Conservation (phyloP, 345 rosid species). For the Eucalyptus tenuipes region DNA sequence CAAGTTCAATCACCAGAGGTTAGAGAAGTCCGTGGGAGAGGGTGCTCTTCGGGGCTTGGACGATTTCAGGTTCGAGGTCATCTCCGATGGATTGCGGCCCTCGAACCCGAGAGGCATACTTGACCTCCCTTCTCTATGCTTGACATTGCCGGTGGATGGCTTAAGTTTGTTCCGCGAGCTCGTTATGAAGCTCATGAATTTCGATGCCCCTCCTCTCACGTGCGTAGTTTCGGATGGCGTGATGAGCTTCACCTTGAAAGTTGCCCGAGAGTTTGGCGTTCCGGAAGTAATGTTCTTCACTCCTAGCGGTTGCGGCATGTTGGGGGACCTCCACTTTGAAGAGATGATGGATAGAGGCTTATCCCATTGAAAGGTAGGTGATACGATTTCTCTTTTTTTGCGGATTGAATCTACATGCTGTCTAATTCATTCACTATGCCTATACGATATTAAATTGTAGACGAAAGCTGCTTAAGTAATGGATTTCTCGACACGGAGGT, state of each 20-base stretch:
- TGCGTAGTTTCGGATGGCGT: constrained; percentile 17
- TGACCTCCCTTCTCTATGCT: background rate
- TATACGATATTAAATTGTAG: background rate
- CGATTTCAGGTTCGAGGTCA: background rate
- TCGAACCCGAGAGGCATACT: background rate
- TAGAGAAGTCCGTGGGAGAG: background rate
- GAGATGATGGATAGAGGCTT: background rate
- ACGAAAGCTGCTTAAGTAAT: constrained; percentile 6
- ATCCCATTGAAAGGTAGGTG: constrained; percentile 10
- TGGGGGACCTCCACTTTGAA: background rate
- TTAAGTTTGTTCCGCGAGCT: background rate
- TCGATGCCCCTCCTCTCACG: background rate
- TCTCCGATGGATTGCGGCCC: background rate
- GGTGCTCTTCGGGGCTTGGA: background rate
- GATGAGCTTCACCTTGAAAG: constrained; percentile 17
- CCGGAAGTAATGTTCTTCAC: constrained; percentile 5
- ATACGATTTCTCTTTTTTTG: background rate
- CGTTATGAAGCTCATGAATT: background rate
- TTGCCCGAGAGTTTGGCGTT: constrained; percentile 7
- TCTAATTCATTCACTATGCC: background rate
- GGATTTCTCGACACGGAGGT: constrained; percentile 17
- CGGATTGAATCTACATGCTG: background rate
- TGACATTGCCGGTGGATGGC: background rate
- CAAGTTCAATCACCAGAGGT: background rate
- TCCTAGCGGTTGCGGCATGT: background rate